Base-by-base conservation (phyloP, 2,329 filamentous ascomycete species). In the Cercospora citrullina region DNA sequence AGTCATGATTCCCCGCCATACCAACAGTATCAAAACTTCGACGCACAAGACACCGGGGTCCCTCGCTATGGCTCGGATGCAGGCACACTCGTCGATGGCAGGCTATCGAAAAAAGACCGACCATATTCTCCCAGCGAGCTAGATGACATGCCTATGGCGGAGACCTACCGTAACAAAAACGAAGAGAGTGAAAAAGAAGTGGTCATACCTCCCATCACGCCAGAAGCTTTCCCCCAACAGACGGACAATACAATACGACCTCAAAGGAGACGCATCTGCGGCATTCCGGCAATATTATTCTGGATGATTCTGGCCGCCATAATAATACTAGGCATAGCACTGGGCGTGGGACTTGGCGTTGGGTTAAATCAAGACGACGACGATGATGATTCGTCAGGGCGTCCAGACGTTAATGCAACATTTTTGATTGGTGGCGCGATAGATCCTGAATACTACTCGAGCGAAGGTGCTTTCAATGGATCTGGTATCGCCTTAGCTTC, bases 391-490 rank as follows among this genome's bases (percentile, higher is more conserved):
- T 48, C 62, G 7, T 30, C 53, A 14, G 8, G 23, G 1, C n/a
- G 58, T 9, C 16, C 33, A 23, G 30, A 62, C 31, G 67, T 53
- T 0, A 65, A 70, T 14, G 59, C 68, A 8, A 61, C 74, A 9
- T 76, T 77, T 62, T 60, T 70, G 31, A 79, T 83, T 26, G 81
- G 81, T 16, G 81, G 81, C 14, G 73, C 79, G 3, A 76, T 83
- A 5, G 75, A 79, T 58, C 73, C 78, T 0, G 66, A 75, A 0
- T 82, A 81, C 66, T 76, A 80, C 55, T 80, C 80, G 7, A 78
- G 71, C 9, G 74, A 77, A 31, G 82, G 82, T 21, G 81, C 81
- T 5, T 83, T 82, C 74, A 83, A 84, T 66, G 82, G 82, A n/a
- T 80, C 80, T 14, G 82, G 82, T 10, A 80, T 84, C 45, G 82